A percentile compares a stretch with the other conserved stretches of the same genome.
Conservation (phyloP, 2,329 filamentous ascomycete genomes). For the Sporothrix inflata region DNA sequence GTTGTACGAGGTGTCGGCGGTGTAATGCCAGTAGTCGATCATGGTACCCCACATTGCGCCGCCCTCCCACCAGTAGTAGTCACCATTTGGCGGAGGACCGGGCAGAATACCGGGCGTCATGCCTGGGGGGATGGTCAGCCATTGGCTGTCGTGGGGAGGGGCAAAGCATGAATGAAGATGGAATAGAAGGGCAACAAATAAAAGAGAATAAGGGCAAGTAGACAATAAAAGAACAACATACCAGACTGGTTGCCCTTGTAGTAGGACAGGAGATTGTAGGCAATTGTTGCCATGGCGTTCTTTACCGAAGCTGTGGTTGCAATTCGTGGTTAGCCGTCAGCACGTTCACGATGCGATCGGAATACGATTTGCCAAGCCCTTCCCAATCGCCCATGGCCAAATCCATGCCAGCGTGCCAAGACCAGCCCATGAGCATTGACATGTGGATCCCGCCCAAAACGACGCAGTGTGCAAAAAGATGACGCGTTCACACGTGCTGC, state of each 20-base stretch:
- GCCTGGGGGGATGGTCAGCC: slow-evolving; percentile 6
- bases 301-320: slow-evolving; percentile 50
- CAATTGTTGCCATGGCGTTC: slow-evolving; percentile 50
- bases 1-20: slow-evolving; percentile 55
- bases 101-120: slow-evolving; percentile 40
- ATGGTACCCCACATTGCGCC: slow-evolving; percentile 42
- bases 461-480: neutral
- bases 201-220: neutral
- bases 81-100: slow-evolving; percentile 39
- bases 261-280: slow-evolving; percentile 55
- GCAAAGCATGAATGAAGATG: neutral
- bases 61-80: slow-evolving; percentile 45
- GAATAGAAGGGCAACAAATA: neutral
- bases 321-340: slow-evolving; percentile 16
- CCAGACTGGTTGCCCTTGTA: slow-evolving; percentile 53
- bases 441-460: neutral
- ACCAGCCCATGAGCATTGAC: slow-evolving; percentile 18
- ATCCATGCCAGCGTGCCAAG: slow-evolving; percentile 23
- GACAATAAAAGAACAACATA: neutral
- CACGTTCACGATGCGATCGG: slow-evolving; percentile 2
- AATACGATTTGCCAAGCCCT: slow-evolving; percentile 22
- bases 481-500: slow-evolving; percentile 12
- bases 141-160: neutral
- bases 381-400: neutral
- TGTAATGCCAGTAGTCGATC: slow-evolving; percentile 48